Evolutionary conservation across 208 protist species (phyloP).

Genomic region (Acanthamoeba healyi): DNA sequence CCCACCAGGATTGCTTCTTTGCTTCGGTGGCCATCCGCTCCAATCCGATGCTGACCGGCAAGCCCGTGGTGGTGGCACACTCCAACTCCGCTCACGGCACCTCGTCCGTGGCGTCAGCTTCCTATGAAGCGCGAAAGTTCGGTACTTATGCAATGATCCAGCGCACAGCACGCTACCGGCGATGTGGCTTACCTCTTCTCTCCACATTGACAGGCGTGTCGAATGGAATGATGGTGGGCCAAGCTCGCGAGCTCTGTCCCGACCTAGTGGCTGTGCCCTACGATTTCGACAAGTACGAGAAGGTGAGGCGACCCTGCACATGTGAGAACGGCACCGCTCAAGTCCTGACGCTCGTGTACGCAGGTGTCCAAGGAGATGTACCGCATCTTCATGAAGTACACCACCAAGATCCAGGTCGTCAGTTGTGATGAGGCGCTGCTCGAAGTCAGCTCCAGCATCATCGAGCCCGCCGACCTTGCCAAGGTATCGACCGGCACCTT

Average conservation of each 20-base stretch:
- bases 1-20: constrained; percentile 85
- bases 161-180: neutral
- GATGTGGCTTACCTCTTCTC: neutral
- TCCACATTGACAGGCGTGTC: constrained; percentile 35
- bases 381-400: constrained; percentile 71
- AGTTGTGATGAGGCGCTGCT: constrained; percentile 83
- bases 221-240: constrained; percentile 82
- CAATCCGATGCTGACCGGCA: constrained; percentile 75
- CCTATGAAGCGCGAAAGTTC: constrained; percentile 81
- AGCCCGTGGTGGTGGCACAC: constrained; percentile 83
- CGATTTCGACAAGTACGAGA: constrained; percentile 83
- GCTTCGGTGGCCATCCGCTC: constrained; percentile 76
- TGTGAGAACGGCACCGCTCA: too few relatives aligned
- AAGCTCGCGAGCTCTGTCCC: constrained; percentile 76
- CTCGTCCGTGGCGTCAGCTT: constrained; percentile 77
- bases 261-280: constrained; percentile 83
- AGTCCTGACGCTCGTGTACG: neutral
- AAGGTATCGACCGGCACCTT: neutral
- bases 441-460: constrained; percentile 72
- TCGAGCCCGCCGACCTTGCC: neutral
- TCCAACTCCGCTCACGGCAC: constrained; percentile 1
- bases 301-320: neutral
- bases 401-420: constrained; percentile 77
- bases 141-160: constrained; percentile 26
- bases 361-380: constrained; percentile 80